Conservation (phyloP, 805 yeast species). For the Candida tammaniensis region DNA sequence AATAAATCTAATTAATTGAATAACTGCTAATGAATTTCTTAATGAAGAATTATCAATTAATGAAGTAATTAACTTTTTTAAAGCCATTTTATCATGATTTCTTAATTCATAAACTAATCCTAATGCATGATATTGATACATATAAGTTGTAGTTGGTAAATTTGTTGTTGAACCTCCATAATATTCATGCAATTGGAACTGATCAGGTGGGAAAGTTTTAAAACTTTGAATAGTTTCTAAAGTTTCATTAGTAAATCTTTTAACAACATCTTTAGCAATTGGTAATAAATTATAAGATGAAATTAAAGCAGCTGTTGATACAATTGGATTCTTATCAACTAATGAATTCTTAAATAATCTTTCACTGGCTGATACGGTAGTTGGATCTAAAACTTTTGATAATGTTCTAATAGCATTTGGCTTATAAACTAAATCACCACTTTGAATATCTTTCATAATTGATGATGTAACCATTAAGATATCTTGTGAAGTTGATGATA, state of each 20-base stretch:
- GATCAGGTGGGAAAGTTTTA: conserved; percentile 50
- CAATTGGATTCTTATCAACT: conserved; percentile 84
- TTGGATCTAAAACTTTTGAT: conserved; percentile 82
- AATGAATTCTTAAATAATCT: conserved; percentile 88
- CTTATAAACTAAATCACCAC: conserved; percentile 78
- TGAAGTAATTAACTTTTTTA: conserved; percentile 84
- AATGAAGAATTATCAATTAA: conserved; percentile 59
- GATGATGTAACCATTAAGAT: conserved; percentile 97
- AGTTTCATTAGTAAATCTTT: conserved; percentile 91
- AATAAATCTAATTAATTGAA: conserved; percentile 81
- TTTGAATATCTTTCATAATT: conserved; percentile 96
- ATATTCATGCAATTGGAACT: conserved; percentile 52
- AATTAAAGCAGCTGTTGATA: conserved; percentile 91
- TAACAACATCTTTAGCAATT: conserved; percentile 85
- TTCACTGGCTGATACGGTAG: conserved; percentile 91
- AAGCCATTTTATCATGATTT: conserved; percentile 90
- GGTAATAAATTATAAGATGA: conserved; percentile 89
- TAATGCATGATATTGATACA: conserved; percentile 93
- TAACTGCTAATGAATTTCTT: conserved; percentile 78
- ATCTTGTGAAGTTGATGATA: conserved; percentile 80
- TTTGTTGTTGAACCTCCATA: conserved; percentile 50
- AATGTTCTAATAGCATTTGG: conserved; percentile 95
- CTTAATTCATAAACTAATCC: conserved; percentile 86
- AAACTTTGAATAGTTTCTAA: conserved; percentile 80
- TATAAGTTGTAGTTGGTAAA: conserved; percentile 67